Percentiles rank a stretch among this genome's conserved stretches.
phyloP scores from a whole-genome alignment of 225 moss, liverwort and hornwort species.

The Physcomitrellopsis africana region DNA sequence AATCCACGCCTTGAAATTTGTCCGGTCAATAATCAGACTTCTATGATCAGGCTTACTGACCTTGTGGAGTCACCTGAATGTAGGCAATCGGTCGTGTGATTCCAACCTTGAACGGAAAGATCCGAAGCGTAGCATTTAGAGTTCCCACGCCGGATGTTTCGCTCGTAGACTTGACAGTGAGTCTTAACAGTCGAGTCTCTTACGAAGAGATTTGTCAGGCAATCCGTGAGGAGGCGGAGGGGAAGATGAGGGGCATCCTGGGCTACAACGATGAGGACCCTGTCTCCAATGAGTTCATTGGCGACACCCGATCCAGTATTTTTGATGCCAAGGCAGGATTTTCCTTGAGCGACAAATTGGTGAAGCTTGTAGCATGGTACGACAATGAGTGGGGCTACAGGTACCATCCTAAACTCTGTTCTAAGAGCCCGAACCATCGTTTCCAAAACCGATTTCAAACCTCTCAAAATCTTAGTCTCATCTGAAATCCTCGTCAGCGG shows the following conservation, averaged over 20 bases:
- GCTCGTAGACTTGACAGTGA: slow-evolving; percentile 53
- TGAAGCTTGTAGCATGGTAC: slow-evolving; percentile 62
- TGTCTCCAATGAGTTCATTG: slow-evolving; percentile 40
- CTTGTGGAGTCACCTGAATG: too few species aligned
- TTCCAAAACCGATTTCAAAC: too few species aligned
- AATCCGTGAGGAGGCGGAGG: slow-evolving; percentile 53
- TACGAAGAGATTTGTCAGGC: slow-evolving; percentile 57
- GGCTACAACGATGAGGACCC: slow-evolving; percentile 47
- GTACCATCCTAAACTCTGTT: slow-evolving; percentile 20
- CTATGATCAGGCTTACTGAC: too few species aligned
- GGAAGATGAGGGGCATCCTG: slow-evolving; percentile 53
- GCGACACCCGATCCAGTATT: slow-evolving; percentile 55
- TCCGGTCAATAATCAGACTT: too few species aligned
- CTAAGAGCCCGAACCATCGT: too few species aligned
- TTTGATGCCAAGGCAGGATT: slow-evolving; percentile 61
- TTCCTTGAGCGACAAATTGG: slow-evolving; percentile 37
- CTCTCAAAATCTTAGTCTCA: too few species aligned
- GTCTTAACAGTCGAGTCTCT: slow-evolving; percentile 33
- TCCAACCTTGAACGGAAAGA: slow-evolving; percentile 53
- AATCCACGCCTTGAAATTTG: too few species aligned
- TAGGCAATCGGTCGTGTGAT: slow-evolving; percentile 40
- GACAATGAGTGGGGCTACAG: slow-evolving; percentile 83
- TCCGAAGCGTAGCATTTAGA: slow-evolving; percentile 52
- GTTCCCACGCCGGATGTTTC: slow-evolving; percentile 54
- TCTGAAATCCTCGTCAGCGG: too few species aligned